A percentile compares a stretch with the other conserved stretches of the same genome.
Conservation (phyloP, 192 early-diverging fungal species). For the Coemansia sp. region DNA sequence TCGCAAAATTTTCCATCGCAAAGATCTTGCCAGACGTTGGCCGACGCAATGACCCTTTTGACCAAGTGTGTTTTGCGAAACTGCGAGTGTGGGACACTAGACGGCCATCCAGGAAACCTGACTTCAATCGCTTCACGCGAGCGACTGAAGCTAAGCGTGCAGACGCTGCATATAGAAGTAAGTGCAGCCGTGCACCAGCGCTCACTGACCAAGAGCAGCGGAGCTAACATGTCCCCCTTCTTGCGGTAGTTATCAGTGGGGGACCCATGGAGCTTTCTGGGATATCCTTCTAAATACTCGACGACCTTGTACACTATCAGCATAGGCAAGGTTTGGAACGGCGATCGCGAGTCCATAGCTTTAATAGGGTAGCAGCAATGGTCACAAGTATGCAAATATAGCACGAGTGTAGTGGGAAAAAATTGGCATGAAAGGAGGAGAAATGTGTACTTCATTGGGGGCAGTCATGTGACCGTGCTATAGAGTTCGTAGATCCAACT, state of each 20-base stretch:
- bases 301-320: constrained; percentile 3
- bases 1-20: constrained; percentile 8
- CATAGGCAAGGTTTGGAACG: not conserved
- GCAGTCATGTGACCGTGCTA: not conserved
- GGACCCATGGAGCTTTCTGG: not conserved
- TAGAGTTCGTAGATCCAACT: not conserved
- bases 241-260: not conserved
- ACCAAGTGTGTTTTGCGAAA: constrained; percentile 1
- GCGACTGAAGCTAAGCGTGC: not conserved
- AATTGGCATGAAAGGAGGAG: not conserved
- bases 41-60: not conserved
- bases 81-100: not conserved
- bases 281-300: not conserved
- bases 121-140: not conserved
- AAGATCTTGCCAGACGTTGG: not conserved
- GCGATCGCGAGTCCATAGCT: not conserved
- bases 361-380: not conserved
- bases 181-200: constrained; percentile 9
- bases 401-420: not conserved
- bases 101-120: not conserved
- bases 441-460: not conserved
- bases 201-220: not conserved
- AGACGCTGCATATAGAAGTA: not conserved
- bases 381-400: not conserved
- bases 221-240: not conserved